Percentiles rank a stretch among this genome's conserved stretches.
Conservation (phyloP, 148 eudicot genomes). For the Persicaria tinctoria region DNA sequence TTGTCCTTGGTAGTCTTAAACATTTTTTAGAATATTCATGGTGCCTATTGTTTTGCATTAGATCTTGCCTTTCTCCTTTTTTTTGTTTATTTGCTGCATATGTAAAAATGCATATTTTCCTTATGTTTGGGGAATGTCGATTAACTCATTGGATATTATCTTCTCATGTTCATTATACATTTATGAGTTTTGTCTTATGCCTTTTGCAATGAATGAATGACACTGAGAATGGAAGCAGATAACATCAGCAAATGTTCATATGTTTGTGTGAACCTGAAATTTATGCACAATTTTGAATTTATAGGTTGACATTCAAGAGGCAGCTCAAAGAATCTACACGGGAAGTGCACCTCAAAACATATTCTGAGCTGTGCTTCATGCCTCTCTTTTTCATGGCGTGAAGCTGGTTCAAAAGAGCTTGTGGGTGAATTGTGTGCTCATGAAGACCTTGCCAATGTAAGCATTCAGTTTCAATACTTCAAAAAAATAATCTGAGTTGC, state of each 20-base stretch:
- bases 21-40: background rate
- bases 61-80: background rate
- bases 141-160: background rate
- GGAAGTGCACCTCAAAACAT: conserved; percentile 10
- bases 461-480: background rate
- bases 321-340: background rate
- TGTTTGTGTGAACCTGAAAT: background rate
- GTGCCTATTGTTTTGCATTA: background rate
- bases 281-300: background rate
- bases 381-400: background rate
- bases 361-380: background rate
- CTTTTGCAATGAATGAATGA: background rate
- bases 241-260: background rate
- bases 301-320: conserved; percentile 7
- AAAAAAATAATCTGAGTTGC: background rate
- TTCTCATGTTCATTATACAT: background rate
- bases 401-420: conserved; percentile 2
- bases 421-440: conserved; percentile 4
- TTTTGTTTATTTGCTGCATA: background rate
- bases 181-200: background rate
- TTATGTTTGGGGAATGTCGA: background rate
- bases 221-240: background rate
- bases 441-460: conserved; percentile 12
- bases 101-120: background rate
- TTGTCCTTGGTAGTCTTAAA: background rate